Evolutionary conservation across 2,329 filamentous ascomycete genomes (phyloP).

Genomic region (Aspergillus floridensis): DNA sequence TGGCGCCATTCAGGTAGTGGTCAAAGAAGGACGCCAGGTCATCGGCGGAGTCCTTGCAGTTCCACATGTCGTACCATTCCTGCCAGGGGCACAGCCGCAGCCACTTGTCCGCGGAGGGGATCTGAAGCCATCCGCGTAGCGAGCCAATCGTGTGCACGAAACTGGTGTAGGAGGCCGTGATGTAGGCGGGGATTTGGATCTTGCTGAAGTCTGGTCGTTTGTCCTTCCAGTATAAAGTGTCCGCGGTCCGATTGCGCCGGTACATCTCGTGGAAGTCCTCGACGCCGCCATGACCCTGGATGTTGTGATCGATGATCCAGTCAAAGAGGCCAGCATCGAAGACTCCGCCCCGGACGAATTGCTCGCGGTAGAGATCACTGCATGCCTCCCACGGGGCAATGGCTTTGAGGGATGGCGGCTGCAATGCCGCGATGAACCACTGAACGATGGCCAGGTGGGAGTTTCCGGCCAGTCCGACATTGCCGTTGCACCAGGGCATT

Average conservation of each 20-base stretch:
- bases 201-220: slow-evolving; percentile 4
- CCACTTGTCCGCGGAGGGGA: slow-evolving; percentile 9
- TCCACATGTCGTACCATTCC: slow-evolving; percentile 17
- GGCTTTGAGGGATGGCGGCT: neutral
- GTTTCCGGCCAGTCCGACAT: slow-evolving; percentile 1
- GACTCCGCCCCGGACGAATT: neutral
- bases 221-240: slow-evolving; percentile 4
- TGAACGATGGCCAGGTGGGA: slow-evolving; percentile 3
- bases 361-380: slow-evolving; percentile 2
- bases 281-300: slow-evolving; percentile 6
- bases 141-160: slow-evolving; percentile 16
- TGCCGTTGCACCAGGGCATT: slow-evolving; percentile 6
- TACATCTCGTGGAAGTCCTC: slow-evolving; percentile 11
- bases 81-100: slow-evolving; percentile 15
- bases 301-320: slow-evolving; percentile 9
- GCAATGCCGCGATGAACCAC: slow-evolving; percentile 5
- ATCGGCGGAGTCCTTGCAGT: slow-evolving; percentile 3
- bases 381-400: slow-evolving; percentile 6
- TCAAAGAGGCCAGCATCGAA: slow-evolving; percentile 4
- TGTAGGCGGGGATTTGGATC: slow-evolving; percentile 1
- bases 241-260: neutral
- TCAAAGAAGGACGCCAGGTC: slow-evolving; percentile 11
- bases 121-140: slow-evolving; percentile 11
- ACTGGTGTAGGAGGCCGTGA: slow-evolving; percentile 5
- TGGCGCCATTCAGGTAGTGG: slow-evolving; percentile 7